Base-by-base conservation (phyloP, 306 rosid species). In the Chamaecrista fasciculata region DNA sequence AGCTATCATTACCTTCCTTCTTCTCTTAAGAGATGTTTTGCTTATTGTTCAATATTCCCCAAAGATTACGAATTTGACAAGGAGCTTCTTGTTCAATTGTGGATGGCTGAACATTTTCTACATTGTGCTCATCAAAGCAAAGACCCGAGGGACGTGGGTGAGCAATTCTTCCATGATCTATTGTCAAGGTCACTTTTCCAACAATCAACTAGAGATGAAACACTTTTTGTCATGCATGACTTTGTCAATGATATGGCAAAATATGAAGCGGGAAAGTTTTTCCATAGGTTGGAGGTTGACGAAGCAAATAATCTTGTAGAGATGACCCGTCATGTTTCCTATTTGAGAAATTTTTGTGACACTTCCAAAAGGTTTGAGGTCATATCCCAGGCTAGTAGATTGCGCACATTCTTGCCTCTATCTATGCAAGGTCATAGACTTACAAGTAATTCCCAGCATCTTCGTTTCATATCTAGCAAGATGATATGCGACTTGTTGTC, bases 51-150 rank as follows among this genome's bases (percentile, higher is more conserved):
- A 0, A 57, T 83, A 16, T 44, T 83, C 0, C 80, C 82, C 0
- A 73, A 69, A 29, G 80, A 37, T 49, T 72, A 65, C 33, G 37
- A 14, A 40, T 34, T 78, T 3, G 10, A 42, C 3, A 72, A 67
- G n/a, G 58, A 46, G 10, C 36, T 62, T 12, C 6, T 82, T 1
- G 24, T 78, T 18, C 33, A 34, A 8, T 4, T 77, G 1, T 82
- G 86, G 86, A 82, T 78, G 80, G 86, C 82, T 4, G 79, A 81
- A 62, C 69, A 68, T 3, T 24, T 77, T 36, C 5, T 81, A 4
- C 44, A 3, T 9, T 49, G 25, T 28, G 7, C 34, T 8, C 40
- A 57, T 2, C 12, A 16, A 20, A 23, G 28, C 8, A 57, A 19
- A 2, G 52, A 9, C 2, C 26, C 60, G 0, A 80, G 72, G 36